Evolutionary conservation across 202 grass and related monocot species (phyloP).

Genomic region (Carex arenaria): DNA sequence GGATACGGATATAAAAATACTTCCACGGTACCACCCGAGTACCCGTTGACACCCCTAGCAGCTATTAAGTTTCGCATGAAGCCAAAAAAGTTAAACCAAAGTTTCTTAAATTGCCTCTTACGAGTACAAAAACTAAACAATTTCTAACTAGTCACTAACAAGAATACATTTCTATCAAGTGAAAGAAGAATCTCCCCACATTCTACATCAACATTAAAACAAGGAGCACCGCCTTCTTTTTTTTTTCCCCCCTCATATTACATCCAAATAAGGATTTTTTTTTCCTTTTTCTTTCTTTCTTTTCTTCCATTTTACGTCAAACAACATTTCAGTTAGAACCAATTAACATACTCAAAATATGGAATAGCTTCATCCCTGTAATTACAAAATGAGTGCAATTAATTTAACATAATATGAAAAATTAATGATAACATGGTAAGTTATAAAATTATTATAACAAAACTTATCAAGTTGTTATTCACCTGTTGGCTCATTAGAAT

Average conservation of each 20-base stretch:
- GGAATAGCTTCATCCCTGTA: conserved; percentile 11
- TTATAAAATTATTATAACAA: background rate
- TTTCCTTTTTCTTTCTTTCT: background rate
- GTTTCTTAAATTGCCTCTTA: background rate
- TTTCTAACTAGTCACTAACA: background rate
- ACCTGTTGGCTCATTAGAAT: conserved; percentile 95
- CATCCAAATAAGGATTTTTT: background rate
- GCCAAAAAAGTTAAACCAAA: background rate
- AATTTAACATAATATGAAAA: background rate
- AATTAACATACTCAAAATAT: conserved; percentile 5
- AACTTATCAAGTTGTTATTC: background rate
- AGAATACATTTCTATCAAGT: background rate
- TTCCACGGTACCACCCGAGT: no score
- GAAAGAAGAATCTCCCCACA: background rate
- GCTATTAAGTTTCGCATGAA: background rate
- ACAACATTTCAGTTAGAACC: conserved; percentile 1
- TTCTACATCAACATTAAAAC: background rate
- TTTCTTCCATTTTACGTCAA: conserved; percentile 1
- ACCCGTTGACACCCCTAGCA: no score
- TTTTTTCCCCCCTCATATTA: background rate
- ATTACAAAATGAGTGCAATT: background rate
- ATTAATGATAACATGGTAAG: background rate
- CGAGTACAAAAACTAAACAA: conserved; percentile 3
- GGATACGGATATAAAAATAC: no score
- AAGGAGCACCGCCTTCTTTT: background rate